These are phyloP conservation scores for Eimeria necatrix DNA, from an alignment of 169 alveolate species.

Conservation along the genomic window DNA sequence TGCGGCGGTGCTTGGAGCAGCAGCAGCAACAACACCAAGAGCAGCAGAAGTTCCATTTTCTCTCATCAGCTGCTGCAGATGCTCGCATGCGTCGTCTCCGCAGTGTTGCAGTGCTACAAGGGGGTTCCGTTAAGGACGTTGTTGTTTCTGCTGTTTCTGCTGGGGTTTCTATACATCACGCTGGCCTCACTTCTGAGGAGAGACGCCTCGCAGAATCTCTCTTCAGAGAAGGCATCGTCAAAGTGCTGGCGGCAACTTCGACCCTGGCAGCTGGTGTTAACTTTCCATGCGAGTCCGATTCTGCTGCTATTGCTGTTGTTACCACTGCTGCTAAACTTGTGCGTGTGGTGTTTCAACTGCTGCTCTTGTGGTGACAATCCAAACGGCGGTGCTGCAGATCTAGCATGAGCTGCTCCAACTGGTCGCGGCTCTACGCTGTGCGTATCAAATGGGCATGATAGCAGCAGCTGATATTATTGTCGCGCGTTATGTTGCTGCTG, in stretches of 20 bases:
- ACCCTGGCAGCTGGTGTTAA: constrained; percentile 93
- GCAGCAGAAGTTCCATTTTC: neutral
- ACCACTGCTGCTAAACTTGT: neutral
- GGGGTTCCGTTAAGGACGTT: neutral
- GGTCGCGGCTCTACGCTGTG: too few species aligned
- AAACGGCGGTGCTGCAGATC: too few species aligned
- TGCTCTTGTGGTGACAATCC: too few species aligned
- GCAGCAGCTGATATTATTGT: neutral
- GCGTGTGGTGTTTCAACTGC: too few species aligned
- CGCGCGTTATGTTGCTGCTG: neutral
- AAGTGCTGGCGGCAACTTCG: constrained; percentile 87
- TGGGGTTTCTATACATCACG: constrained; percentile 89
- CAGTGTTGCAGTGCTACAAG: constrained; percentile 78
- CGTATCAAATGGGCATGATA: too few species aligned
- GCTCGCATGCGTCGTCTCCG: constrained; percentile 84
- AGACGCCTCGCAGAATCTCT: constrained; percentile 84
- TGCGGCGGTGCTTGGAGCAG: constrained; percentile 74
- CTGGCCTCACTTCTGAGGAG: constrained; percentile 85
- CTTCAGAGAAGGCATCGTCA: constrained; percentile 81
- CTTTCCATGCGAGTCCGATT: constrained; percentile 86
- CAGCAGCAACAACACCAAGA: constrained; percentile 62
- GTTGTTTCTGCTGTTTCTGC: neutral
- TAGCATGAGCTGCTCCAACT: too few species aligned
- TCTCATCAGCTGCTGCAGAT: neutral
- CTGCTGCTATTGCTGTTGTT: constrained; percentile 88